Conservation (phyloP, 2,329 filamentous ascomycete species). For the Cladosporium austrohemisphaericum region DNA sequence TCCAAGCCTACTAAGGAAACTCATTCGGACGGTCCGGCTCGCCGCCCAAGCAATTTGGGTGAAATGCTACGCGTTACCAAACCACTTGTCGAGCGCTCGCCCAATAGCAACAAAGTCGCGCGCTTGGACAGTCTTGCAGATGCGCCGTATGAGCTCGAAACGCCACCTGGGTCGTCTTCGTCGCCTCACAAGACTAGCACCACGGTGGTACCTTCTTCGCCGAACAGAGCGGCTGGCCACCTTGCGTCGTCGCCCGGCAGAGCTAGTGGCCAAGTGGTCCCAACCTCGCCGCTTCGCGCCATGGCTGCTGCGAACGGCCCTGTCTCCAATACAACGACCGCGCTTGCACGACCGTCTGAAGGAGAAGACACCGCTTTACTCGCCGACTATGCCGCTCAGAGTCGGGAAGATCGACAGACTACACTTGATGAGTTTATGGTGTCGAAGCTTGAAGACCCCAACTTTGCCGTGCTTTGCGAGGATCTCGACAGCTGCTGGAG, state of each 20-base stretch:
- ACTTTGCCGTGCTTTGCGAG: conserved; percentile 50
- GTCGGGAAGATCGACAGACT: conserved; percentile 39
- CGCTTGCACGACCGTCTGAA: neutral
- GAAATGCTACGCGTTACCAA: conserved; percentile 17
- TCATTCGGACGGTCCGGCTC: neutral
- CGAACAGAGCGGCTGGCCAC: neutral
- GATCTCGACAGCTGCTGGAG: conserved; percentile 51
- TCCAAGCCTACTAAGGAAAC: neutral
- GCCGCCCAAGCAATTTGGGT: conserved; percentile 18
- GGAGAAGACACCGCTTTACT: conserved; percentile 27
- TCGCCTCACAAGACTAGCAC: conserved; percentile 12
- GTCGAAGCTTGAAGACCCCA: conserved; percentile 46
- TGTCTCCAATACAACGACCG: neutral
- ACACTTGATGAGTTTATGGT: conserved; percentile 50
- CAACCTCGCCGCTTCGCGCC: neutral
- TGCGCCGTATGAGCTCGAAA: conserved; percentile 27
- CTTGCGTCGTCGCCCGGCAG: neutral
- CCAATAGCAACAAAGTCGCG: conserved; percentile 15
- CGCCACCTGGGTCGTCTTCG: conserved; percentile 17
- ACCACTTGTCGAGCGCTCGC: conserved; percentile 15
- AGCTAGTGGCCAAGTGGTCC: too few relatives aligned
- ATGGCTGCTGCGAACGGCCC: neutral
- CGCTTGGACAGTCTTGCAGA: conserved; percentile 26
- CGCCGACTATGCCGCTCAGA: conserved; percentile 37
- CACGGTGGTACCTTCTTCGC: neutral